Evolutionary conservation across 257 asterid genomes (phyloP).

Genomic region (Orobanche coerulescens): DNA sequence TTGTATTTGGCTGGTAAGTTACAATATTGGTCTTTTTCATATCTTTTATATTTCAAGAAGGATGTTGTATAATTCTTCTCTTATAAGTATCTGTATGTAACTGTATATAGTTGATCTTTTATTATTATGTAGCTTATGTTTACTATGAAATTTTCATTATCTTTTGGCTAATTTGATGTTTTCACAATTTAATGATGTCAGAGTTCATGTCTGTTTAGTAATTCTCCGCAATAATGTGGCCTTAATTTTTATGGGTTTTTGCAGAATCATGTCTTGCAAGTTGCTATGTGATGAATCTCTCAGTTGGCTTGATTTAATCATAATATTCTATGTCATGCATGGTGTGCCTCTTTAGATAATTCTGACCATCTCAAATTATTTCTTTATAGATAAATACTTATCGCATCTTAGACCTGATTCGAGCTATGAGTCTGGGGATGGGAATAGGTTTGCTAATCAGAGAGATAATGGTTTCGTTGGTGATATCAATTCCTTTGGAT

Average conservation of each 20-base stretch:
- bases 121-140: not conserved
- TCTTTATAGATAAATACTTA: constrained; percentile 60
- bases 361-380: constrained; percentile 26
- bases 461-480: constrained; percentile 46
- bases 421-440: constrained; percentile 43
- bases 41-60: constrained; percentile 18
- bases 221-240: not conserved
- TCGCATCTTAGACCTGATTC: constrained; percentile 55
- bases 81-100: not conserved
- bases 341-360: constrained; percentile 11
- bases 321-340: not conserved
- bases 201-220: not conserved
- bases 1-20: constrained; percentile 70
- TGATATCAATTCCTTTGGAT: constrained; percentile 45
- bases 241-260: not conserved
- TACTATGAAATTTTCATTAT: not conserved
- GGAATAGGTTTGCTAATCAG: constrained; percentile 41
- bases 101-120: not conserved
- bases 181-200: too few relatives aligned
- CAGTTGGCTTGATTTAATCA: not conserved
- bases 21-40: constrained; percentile 20
- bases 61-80: constrained; percentile 14
- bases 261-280: not conserved
- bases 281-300: not conserved
- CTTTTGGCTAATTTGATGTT: constrained; percentile 12